These are phyloP conservation scores for Clavulina sp. DNA, from an alignment of 768 basidiomycete species.

Conservation along the genomic window DNA sequence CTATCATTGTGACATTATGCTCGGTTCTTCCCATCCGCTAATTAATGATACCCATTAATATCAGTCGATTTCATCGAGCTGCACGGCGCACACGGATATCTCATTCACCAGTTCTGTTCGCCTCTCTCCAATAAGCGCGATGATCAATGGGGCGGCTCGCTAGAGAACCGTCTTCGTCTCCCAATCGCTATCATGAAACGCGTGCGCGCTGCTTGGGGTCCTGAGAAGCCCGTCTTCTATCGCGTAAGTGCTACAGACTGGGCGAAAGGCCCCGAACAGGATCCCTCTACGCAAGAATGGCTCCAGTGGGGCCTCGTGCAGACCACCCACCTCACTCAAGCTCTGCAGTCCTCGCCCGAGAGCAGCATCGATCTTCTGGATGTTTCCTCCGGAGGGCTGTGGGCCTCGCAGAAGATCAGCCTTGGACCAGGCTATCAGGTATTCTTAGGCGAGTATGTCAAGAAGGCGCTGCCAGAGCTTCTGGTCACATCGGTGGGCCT, in stretches of 20 bases:
- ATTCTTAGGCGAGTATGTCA: conserved; percentile 43
- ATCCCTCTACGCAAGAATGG: conserved; percentile 35
- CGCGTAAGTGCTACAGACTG: conserved; percentile 53
- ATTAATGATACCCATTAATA: not conserved
- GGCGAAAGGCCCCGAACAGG: conserved; percentile 37
- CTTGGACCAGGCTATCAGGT: conserved; percentile 47
- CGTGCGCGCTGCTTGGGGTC: conserved; percentile 38
- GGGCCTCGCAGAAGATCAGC: conserved; percentile 38
- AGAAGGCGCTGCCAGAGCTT: conserved; percentile 39
- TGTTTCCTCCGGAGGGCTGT: conserved; percentile 49
- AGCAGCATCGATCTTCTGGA: conserved; percentile 66
- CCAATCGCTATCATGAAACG: conserved; percentile 38
- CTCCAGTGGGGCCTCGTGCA: conserved; percentile 67
- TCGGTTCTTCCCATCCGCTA: not conserved
- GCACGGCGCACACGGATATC: conserved; percentile 57
- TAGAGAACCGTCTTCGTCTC: conserved; percentile 57
- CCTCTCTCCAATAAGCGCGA: conserved; percentile 56
- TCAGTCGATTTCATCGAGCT: conserved; percentile 55
- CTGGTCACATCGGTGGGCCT: conserved; percentile 50
- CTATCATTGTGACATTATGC: not conserved
- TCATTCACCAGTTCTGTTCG: conserved; percentile 50
- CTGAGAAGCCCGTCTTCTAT: conserved; percentile 50
- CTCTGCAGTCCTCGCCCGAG: conserved; percentile 29
- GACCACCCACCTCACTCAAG: conserved; percentile 37
- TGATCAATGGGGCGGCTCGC: conserved; percentile 54